These are phyloP conservation scores for Ananas comosus DNA, from an alignment of 176 grass and related monocot species.

Conservation along the genomic window DNA sequence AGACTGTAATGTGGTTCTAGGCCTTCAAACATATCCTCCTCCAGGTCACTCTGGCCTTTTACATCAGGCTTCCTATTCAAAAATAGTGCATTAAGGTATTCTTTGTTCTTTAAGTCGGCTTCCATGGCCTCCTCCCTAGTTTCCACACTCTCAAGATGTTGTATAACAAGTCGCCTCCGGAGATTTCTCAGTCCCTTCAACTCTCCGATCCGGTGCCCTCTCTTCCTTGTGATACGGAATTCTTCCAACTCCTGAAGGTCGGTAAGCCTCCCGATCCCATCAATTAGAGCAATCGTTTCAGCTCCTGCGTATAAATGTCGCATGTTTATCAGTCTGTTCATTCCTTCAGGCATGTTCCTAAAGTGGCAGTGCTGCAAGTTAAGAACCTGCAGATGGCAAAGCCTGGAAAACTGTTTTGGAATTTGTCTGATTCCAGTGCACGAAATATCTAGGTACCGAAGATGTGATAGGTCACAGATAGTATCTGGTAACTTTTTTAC, in stretches of 20 bases:
- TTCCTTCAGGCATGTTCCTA: conserved; percentile 18
- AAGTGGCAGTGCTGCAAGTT: background rate
- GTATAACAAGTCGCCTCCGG: conserved; percentile 27
- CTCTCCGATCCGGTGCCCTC: conserved; percentile 25
- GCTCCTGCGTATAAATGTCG: conserved; percentile 14
- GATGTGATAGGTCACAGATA: conserved; percentile 29
- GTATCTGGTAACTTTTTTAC: conserved; percentile 2
- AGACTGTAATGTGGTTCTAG: background rate
- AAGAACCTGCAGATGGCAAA: conserved; percentile 29
- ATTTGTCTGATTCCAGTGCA: conserved; percentile 2
- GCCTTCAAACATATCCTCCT: background rate
- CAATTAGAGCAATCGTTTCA: conserved; percentile 1
- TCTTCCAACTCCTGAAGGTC: conserved; percentile 30
- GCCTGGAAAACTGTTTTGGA: conserved; percentile 23
- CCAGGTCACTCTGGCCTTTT: background rate
- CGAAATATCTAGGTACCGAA: conserved; percentile 36
- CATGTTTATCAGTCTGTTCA: conserved; percentile 25
- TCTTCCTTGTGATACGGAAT: conserved; percentile 13
- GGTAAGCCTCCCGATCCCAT: conserved; percentile 7
- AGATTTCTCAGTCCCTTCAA: conserved; percentile 22
- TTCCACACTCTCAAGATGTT: conserved; percentile 18
- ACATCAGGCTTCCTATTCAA: background rate
- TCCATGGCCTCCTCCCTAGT: conserved; percentile 14
- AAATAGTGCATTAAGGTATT: conserved; percentile 18
- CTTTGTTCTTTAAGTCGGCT: conserved; percentile 31